Conservation (phyloP, 331 rosid genomes). For the Telfairia occidentalis region DNA sequence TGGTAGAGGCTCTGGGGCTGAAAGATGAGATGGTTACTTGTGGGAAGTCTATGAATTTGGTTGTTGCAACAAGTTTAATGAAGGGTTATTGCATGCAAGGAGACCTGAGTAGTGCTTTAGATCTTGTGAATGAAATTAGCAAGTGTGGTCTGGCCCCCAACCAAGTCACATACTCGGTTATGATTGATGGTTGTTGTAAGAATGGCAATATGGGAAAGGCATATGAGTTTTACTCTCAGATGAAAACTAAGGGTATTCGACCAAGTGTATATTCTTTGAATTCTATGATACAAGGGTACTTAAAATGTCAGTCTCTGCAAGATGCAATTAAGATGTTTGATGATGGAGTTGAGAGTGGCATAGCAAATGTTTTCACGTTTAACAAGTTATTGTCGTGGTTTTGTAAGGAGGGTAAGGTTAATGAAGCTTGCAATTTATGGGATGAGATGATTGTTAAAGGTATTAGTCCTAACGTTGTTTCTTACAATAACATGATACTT, state of each 20-base stretch:
- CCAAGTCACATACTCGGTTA: constrained; percentile 31
- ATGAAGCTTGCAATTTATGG: constrained; percentile 47
- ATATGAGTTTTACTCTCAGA: constrained; percentile 37
- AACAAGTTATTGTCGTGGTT: constrained; percentile 42
- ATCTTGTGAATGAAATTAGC: constrained; percentile 29
- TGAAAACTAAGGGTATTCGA: constrained; percentile 39
- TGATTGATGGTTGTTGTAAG: constrained; percentile 50
- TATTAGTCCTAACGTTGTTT: constrained; percentile 35
- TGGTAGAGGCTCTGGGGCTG: constrained; percentile 41
- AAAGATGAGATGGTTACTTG: constrained; percentile 60
- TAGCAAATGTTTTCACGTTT: constrained; percentile 36
- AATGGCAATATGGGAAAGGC: constrained; percentile 52
- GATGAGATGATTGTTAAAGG: constrained; percentile 43
- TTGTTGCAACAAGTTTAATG: constrained; percentile 47
- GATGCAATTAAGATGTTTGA: constrained; percentile 43
- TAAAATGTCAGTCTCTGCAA: constrained; percentile 28
- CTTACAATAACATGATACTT: constrained; percentile 54
- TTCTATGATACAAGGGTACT: constrained; percentile 35
- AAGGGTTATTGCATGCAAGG: constrained; percentile 49
- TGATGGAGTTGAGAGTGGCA: constrained; percentile 47
- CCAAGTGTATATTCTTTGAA: constrained; percentile 33
- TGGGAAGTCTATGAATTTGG: constrained; percentile 32
- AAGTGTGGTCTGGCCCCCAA: constrained; percentile 37
- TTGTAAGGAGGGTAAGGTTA: constrained; percentile 34
- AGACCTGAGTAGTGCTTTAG: constrained; percentile 41